A percentile compares a stretch with the other conserved stretches of the same genome.
These are phyloP conservation scores for Aquilaria yunnanensis DNA, from an alignment of 345 rosid genomes.

Conservation along the genomic window DNA sequence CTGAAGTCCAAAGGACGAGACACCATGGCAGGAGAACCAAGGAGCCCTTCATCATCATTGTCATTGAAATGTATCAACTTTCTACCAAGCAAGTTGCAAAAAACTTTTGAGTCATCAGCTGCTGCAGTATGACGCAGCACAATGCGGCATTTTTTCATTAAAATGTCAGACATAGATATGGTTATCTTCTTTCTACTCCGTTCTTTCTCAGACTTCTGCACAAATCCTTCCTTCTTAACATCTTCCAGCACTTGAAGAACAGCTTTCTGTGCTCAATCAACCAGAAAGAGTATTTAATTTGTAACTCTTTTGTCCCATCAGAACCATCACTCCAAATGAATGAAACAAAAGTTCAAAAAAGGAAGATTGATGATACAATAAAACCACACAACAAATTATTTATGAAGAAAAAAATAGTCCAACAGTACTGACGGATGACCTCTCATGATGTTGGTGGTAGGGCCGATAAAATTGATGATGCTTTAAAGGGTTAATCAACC, in stretches of 20 bases:
- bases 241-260: constrained; percentile 87
- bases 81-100: constrained; percentile 86
- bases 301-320: constrained; percentile 10
- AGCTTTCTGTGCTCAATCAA: constrained; percentile 85
- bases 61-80: constrained; percentile 59
- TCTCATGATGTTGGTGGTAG: too few relatives aligned
- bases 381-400: background rate
- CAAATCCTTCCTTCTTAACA: constrained; percentile 39
- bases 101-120: constrained; percentile 73
- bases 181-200: constrained; percentile 46
- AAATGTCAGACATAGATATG: constrained; percentile 54
- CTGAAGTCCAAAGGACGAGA: constrained; percentile 94
- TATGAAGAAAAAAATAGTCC: too few relatives aligned
- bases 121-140: constrained; percentile 75
- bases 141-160: constrained; percentile 89
- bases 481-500: too few relatives aligned
- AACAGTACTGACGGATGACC: too few relatives aligned
- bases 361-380: background rate
- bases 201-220: constrained; percentile 42
- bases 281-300: constrained; percentile 16
- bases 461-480: too few relatives aligned
- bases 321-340: background rate
- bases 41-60: constrained; percentile 93
- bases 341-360: background rate
- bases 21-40: constrained; percentile 96